These are phyloP conservation scores for Naegleria lovaniensis DNA, from an alignment of 208 protist genomes.

Conservation along the genomic window DNA sequence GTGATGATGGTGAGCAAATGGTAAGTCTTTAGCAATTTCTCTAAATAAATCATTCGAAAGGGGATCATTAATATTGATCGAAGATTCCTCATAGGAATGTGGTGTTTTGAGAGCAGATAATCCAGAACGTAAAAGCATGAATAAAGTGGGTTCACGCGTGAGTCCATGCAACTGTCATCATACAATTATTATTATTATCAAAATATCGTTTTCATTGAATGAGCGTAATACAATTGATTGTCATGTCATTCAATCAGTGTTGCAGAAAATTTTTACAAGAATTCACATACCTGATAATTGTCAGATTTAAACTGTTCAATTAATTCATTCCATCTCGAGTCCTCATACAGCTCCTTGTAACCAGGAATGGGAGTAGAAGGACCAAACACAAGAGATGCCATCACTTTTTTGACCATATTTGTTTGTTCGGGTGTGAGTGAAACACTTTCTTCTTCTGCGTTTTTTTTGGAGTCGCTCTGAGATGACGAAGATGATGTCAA, in stretches of 20 bases:
- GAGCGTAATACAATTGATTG: no score
- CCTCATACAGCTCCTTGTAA: conserved; percentile 39
- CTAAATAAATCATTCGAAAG: conserved; percentile 37
- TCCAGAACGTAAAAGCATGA: conserved; percentile 43
- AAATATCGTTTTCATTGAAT: no score
- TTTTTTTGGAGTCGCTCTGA: conserved; percentile 15
- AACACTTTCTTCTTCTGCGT: neutral
- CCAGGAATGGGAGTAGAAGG: conserved; percentile 34
- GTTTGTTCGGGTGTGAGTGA: neutral
- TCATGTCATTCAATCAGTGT: no score
- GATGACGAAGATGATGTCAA: conserved; percentile 22
- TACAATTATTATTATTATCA: no score
- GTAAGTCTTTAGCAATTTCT: conserved; percentile 38
- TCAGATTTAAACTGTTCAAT: conserved; percentile 44
- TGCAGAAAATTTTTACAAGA: no score
- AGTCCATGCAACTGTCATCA: conserved; percentile 27
- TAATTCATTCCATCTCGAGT: conserved; percentile 41
- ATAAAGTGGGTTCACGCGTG: conserved; percentile 28
- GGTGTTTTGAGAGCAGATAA: conserved; percentile 49
- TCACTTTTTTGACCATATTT: conserved; percentile 11
- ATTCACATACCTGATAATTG: conserved; percentile 38
- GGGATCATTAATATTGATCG: conserved; percentile 44
- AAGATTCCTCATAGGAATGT: conserved; percentile 40
- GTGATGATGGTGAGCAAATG: conserved; percentile 39
- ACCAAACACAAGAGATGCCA: conserved; percentile 46